A percentile compares a stretch with the other conserved stretches of the same genome.
Conservation (phyloP, 2,329 filamentous ascomycete species). For the Fusarium udum region DNA sequence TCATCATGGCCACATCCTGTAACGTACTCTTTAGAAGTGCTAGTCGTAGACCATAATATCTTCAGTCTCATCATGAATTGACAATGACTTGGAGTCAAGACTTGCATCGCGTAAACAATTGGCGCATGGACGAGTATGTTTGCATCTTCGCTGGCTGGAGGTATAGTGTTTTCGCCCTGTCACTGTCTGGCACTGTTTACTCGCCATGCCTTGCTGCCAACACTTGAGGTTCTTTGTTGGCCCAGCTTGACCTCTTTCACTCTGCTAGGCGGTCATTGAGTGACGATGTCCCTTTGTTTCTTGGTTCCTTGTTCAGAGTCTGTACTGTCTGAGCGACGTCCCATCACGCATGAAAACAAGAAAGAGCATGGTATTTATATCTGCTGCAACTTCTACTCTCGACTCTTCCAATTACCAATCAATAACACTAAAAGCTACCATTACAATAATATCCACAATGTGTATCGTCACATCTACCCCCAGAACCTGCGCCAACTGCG, state of each 20-base stretch:
- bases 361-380: background rate
- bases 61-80: fast-evolving
- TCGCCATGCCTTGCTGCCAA: background rate
- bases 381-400: background rate
- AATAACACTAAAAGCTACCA: background rate
- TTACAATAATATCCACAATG: background rate
- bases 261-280: background rate
- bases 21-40: background rate
- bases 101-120: too few species aligned
- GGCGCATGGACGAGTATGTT: too few species aligned
- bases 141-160: too few species aligned
- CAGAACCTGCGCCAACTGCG: background rate
- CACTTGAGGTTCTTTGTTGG: background rate
- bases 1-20: conserved; percentile 66
- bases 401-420: background rate
- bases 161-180: too few species aligned
- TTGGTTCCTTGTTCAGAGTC: background rate
- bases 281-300: background rate
- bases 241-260: background rate
- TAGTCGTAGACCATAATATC: background rate
- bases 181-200: background rate
- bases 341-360: background rate
- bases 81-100: fast-evolving
- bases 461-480: background rate
- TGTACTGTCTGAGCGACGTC: background rate